These are phyloP conservation scores for Phytophthora pluvialis DNA, from an alignment of 352 stramenopile genomes.

Conservation along the genomic window DNA sequence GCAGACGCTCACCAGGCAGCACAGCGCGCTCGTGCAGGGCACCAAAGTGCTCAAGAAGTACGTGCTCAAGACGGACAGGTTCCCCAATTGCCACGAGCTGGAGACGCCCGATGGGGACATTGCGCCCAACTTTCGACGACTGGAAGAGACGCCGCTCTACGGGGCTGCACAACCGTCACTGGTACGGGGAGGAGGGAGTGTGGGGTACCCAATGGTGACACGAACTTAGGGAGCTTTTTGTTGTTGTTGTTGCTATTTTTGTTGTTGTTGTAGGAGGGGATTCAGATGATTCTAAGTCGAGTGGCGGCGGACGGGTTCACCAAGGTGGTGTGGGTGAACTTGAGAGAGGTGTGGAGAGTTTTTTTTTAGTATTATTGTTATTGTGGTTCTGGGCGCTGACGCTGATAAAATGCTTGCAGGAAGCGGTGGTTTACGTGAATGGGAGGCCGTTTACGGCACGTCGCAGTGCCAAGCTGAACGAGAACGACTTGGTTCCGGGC, in stretches of 20 bases:
- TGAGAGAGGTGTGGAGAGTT: conserved; percentile 61
- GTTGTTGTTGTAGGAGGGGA: conserved; percentile 58
- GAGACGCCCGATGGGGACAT: conserved; percentile 66
- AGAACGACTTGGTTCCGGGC: conserved; percentile 83
- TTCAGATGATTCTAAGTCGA: conserved; percentile 71
- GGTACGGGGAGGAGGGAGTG: conserved; percentile 31
- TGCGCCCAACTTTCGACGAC: conserved; percentile 78
- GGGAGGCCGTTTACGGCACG: conserved; percentile 74
- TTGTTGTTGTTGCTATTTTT: conserved; percentile 2
- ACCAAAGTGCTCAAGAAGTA: conserved; percentile 89
- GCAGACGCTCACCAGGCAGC: conserved; percentile 50
- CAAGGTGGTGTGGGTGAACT: conserved; percentile 86
- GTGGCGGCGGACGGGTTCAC: conserved; percentile 76
- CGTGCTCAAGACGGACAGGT: conserved; percentile 83
- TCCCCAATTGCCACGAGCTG: conserved; percentile 82
- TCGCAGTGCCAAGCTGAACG: conserved; percentile 77
- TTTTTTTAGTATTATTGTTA: not conserved
- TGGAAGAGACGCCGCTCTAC: conserved; percentile 77
- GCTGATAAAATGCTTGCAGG: conserved; percentile 29
- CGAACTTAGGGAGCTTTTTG: too few relatives aligned
- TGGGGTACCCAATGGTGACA: too few relatives aligned
- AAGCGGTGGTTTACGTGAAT: conserved; percentile 87
- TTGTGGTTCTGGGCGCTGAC: not conserved
- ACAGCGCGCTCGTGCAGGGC: conserved; percentile 68
- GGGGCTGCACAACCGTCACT: conserved; percentile 76